Percentiles rank a stretch among this genome's conserved stretches.
Conservation (phyloP, 345 rosid genomes). For the Schrenkiella parvula region DNA sequence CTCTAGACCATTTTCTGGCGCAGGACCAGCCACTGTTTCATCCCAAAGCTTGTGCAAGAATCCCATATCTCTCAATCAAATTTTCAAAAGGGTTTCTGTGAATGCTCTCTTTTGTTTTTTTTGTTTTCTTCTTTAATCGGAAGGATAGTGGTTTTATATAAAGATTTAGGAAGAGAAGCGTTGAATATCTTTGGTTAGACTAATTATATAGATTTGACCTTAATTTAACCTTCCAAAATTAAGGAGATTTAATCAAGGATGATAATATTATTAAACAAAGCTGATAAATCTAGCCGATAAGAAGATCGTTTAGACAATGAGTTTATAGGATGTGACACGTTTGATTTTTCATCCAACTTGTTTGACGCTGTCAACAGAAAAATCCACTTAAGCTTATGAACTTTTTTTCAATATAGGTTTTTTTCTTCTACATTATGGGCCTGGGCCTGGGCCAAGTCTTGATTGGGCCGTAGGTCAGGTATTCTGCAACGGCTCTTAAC, state of each 20-base stretch:
- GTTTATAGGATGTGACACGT: slow-evolving; percentile 14
- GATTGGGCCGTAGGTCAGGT: background rate
- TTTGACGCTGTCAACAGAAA: background rate
- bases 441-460: background rate
- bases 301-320: slow-evolving; percentile 5
- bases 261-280: slow-evolving; percentile 21
- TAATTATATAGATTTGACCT: slow-evolving; percentile 7
- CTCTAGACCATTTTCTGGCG: slow-evolving; percentile 64
- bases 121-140: slow-evolving; percentile 23
- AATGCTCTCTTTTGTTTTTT: background rate
- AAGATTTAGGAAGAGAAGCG: slow-evolving; percentile 34
- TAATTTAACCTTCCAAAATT: slow-evolving; percentile 24
- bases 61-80: slow-evolving; percentile 42
- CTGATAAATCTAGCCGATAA: slow-evolving; percentile 17
- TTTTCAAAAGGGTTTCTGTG: background rate
- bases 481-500: slow-evolving; percentile 31
- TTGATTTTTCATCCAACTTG: background rate
- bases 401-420: background rate
- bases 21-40: slow-evolving; percentile 91
- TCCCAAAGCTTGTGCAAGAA: slow-evolving; percentile 87
- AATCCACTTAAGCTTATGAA: background rate
- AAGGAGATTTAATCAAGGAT: slow-evolving; percentile 14
- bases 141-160: slow-evolving; percentile 10
- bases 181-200: slow-evolving; percentile 25
- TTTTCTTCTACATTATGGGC: background rate